Evolutionary conservation across 768 basidiomycete species (phyloP).

Genomic region (Hericium alpestre): DNA sequence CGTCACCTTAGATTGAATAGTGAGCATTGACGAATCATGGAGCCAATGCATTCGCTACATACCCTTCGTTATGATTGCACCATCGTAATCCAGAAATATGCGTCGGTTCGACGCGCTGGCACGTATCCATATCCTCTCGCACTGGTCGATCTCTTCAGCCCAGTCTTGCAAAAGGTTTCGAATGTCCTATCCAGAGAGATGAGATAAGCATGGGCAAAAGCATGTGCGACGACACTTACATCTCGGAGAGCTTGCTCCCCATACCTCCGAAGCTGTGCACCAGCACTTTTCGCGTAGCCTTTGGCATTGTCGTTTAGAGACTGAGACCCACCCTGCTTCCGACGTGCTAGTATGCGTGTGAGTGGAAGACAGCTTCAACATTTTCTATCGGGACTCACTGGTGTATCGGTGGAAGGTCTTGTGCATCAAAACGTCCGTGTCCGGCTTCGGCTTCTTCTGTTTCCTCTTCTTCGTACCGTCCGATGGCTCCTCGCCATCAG

Average conservation of each 20-base stretch:
- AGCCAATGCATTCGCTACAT: background rate
- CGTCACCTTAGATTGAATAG: conserved; percentile 35
- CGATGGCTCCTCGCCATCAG: conserved; percentile 27
- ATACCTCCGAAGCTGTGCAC: conserved; percentile 86
- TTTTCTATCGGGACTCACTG: conserved; percentile 42
- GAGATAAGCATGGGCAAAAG: background rate
- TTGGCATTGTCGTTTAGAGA: conserved; percentile 87
- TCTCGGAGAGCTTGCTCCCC: conserved; percentile 90
- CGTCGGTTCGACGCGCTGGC: conserved; percentile 79
- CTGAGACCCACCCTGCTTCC: conserved; percentile 96
- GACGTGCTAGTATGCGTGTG: conserved; percentile 50
- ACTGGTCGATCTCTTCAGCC: conserved; percentile 76
- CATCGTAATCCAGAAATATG: conserved; percentile 87
- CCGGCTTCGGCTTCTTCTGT: conserved; percentile 55
- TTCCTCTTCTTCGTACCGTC: conserved; percentile 25
- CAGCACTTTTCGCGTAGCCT: conserved; percentile 86
- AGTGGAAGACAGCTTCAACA: background rate
- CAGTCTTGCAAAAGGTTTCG: conserved; percentile 74
- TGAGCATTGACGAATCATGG: background rate
- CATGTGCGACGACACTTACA: conserved; percentile 31
- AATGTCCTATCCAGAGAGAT: conserved; percentile 57
- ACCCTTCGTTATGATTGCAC: conserved; percentile 61
- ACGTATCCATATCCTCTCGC: conserved; percentile 87
- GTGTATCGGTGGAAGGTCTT: conserved; percentile 99
- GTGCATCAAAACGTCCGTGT: conserved; percentile 73